Evolutionary conservation across 257 asterid genomes (phyloP).

Genomic region (Paraleonurus japonicus): DNA sequence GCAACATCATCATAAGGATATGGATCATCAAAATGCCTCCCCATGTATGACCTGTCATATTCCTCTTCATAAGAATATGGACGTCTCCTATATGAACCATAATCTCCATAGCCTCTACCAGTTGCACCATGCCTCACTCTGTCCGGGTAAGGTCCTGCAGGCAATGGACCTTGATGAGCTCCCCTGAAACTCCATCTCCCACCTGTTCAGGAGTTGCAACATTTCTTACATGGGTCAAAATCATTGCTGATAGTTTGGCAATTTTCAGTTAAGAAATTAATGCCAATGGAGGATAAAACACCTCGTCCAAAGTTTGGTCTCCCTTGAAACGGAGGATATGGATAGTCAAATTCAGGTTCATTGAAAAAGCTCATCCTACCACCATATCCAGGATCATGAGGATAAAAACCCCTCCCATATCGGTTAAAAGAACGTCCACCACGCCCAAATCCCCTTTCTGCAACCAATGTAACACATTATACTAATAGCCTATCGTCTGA

Average conservation of each 20-base stretch:
- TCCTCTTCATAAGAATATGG: constrained; percentile 46
- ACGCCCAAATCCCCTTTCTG: constrained; percentile 51
- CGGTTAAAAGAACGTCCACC: constrained; percentile 44
- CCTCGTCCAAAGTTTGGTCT: constrained; percentile 49
- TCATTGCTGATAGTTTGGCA: not conserved
- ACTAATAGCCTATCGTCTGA: not conserved
- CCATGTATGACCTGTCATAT: constrained; percentile 37
- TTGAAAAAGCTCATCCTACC: constrained; percentile 37
- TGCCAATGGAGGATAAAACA: constrained; percentile 9
- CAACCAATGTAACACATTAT: constrained; percentile 17
- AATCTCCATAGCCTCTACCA: constrained; percentile 34
- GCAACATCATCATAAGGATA: constrained; percentile 38
- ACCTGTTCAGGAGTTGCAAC: constrained; percentile 33
- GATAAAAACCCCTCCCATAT: constrained; percentile 36
- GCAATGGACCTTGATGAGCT: constrained; percentile 41
- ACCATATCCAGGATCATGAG: constrained; percentile 42
- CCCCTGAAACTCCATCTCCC: constrained; percentile 55
- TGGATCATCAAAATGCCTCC: constrained; percentile 46
- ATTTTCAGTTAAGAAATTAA: not conserved
- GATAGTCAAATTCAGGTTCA: constrained; percentile 34
- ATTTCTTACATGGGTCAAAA: constrained; percentile 12
- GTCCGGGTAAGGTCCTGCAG: constrained; percentile 33
- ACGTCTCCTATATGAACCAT: constrained; percentile 42
- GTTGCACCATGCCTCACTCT: constrained; percentile 37
- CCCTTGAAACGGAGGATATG: constrained; percentile 43